Evolutionary conservation across 208 protist genomes (phyloP), one percentile per base, ranked within the genome.

Genomic region (Trypanosoma theileri): DNA sequence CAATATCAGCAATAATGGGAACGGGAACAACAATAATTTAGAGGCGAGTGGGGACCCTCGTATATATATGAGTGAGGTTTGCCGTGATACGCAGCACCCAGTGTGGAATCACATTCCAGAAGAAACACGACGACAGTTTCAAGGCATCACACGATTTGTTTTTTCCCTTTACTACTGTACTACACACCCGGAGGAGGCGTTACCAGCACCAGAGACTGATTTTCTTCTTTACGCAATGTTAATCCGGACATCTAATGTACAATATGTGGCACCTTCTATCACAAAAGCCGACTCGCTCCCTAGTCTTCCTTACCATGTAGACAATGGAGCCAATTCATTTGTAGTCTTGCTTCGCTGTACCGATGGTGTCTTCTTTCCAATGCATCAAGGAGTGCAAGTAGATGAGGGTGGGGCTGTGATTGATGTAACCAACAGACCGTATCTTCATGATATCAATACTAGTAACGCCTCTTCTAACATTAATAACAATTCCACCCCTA

Each of bases 311-410:
- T 65, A 53, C 53, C 62, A 73, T 56, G 62, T 77, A 0, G 70
- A 77, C n/a, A 67, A 53, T 24, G 59, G 75, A 7, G 16, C 40
- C 14, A 54, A 66, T 44, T 68, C 68, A 1, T 73, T 75, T 63
- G 73, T 74, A 21, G 40, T 89, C 17, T 59, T 80, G 24, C 48
- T 89, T 10, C 69, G 66, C 22, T 89, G 76, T 67, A 28, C 10
- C 16, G 84, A 86, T 56, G 84, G 84, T 48, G 44, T 89, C 35
- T 89, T 89, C 62, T 70, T 79, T 16, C 84, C 80, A 22, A 28
- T 69, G 41, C 66, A 72, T 28, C 65, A 78, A 53, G 71, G 73
- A 0, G 31, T 73, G 40, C 53, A 59, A 31, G 1, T 67, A 13
- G 64, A 60, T 57, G 56, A 66, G 45, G 50, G 41, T 46, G 68